Evolutionary conservation across 306 rosid species (phyloP).

Genomic region (Benincasa hispida): DNA sequence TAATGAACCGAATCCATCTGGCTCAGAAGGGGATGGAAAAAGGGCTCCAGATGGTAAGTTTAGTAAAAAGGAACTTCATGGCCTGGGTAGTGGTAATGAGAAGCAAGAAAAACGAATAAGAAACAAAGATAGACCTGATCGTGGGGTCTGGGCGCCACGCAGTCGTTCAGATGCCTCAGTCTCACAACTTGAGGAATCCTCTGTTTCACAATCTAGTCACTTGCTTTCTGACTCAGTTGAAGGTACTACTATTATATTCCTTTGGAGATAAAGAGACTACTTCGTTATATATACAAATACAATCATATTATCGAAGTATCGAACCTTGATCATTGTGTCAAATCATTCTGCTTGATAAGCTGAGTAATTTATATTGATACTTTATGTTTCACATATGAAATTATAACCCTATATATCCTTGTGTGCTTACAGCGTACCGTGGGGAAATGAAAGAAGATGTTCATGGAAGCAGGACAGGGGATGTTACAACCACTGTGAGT

Average conservation of each 20-base stretch:
- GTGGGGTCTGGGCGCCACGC: constrained; percentile 96
- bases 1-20: constrained; percentile 33
- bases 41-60: constrained; percentile 41
- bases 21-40: constrained; percentile 49
- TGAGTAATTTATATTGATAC: background rate
- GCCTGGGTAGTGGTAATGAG: constrained; percentile 33
- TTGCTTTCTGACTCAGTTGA: constrained; percentile 42
- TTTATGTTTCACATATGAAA: constrained; percentile 5
- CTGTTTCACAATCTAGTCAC: constrained; percentile 27
- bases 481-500: constrained; percentile 30
- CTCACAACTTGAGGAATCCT: constrained; percentile 37
- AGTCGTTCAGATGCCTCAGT: constrained; percentile 57
- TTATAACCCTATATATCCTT: constrained; percentile 4
- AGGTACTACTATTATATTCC: constrained; percentile 28
- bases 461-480: constrained; percentile 40
- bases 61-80: constrained; percentile 44
- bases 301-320: background rate
- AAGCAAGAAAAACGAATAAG: constrained; percentile 75
- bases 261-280: background rate
- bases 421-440: constrained; percentile 15
- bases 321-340: background rate
- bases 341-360: constrained; percentile 1
- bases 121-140: constrained; percentile 96
- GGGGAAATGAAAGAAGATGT: constrained; percentile 37
- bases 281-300: background rate